Evolutionary conservation across 345 rosid genomes (phyloP).

Genomic region (Syzygium aqueum): DNA sequence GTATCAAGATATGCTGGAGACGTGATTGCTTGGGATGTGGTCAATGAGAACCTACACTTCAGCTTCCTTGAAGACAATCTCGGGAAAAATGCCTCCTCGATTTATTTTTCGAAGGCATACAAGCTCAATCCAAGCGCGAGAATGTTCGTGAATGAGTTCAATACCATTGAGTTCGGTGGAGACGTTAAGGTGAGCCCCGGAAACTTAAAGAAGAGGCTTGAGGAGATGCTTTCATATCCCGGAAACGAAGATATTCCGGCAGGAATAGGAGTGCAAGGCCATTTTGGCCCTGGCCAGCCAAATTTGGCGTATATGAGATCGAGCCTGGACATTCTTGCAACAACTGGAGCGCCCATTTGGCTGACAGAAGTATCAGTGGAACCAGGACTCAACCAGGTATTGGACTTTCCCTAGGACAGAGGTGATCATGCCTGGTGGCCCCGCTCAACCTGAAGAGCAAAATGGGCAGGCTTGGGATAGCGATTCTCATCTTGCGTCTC

Average conservation of each 20-base stretch:
- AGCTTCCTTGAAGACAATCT: conserved; percentile 62
- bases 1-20: conserved; percentile 57
- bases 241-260: conserved; percentile 28
- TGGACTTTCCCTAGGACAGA: background rate
- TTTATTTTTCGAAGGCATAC: conserved; percentile 26
- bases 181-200: conserved; percentile 22
- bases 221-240: conserved; percentile 40
- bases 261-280: conserved; percentile 79
- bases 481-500: rapidly evolving
- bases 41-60: conserved; percentile 81
- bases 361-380: conserved; percentile 57
- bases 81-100: conserved; percentile 47
- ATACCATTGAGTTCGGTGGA: conserved; percentile 38
- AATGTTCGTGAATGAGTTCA: conserved; percentile 73
- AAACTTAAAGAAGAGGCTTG: conserved; percentile 31
- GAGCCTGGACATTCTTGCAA: conserved; percentile 44
- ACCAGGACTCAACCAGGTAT: conserved; percentile 30
- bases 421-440: rapidly evolving
- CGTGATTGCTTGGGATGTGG: conserved; percentile 75
- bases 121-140: conserved; percentile 38
- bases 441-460: rapidly evolving
- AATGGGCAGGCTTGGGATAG: background rate
- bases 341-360: conserved; percentile 64
- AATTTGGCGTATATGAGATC: conserved; percentile 74
- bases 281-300: conserved; percentile 39